Conservation (phyloP, 805 yeast genomes). For the Candida morakotiae region DNA sequence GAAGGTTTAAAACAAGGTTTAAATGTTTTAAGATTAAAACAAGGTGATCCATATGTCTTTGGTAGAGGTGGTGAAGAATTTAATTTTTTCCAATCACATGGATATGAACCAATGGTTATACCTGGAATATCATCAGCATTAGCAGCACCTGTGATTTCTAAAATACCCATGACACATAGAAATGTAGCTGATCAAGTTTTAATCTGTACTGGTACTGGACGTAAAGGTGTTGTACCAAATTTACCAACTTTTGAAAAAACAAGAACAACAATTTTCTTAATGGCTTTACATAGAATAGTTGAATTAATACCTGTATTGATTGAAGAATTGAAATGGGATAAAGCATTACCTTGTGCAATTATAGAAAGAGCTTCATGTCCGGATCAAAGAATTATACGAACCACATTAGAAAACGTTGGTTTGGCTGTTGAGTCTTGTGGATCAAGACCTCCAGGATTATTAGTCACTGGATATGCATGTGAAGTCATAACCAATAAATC, state of each 20-base stretch:
- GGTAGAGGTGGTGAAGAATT: constrained; percentile 97
- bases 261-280: constrained; percentile 81
- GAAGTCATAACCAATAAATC: constrained; percentile 37
- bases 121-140: constrained; percentile 91
- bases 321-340: constrained; percentile 57
- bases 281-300: constrained; percentile 79
- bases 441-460: constrained; percentile 87
- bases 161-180: constrained; percentile 88
- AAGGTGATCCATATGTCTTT: constrained; percentile 94
- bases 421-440: constrained; percentile 75
- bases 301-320: constrained; percentile 48
- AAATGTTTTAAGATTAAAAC: constrained; percentile 84
- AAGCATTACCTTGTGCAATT: constrained; percentile 71
- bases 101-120: constrained; percentile 67
- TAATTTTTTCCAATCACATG: constrained; percentile 61
- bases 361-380: constrained; percentile 92
- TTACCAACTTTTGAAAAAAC: constrained; percentile 69
- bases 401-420: constrained; percentile 62
- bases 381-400: constrained; percentile 81
- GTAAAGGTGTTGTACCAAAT: constrained; percentile 75
- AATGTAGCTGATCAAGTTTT: constrained; percentile 90
- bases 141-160: constrained; percentile 78
- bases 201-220: constrained; percentile 92
- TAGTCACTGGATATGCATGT: constrained; percentile 80
- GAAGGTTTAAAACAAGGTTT: constrained; percentile 60